These are phyloP conservation scores for Discostella stelligeroides DNA, from an alignment of 108 stramenopile species.

Conservation along the genomic window DNA sequence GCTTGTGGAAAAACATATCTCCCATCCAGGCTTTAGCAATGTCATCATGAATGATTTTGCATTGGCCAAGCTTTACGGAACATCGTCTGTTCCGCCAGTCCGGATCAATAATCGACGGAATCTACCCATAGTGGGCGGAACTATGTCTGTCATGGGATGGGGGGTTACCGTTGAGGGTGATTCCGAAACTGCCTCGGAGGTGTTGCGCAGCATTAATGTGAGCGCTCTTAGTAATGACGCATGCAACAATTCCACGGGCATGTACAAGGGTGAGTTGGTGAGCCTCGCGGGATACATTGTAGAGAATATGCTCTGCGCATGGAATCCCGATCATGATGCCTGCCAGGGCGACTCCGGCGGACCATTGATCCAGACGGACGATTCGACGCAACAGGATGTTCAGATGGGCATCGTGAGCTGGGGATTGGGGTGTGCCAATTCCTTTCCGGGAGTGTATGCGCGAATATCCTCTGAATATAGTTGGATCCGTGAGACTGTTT, in stretches of 20 bases:
- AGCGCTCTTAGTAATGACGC: conserved; percentile 25
- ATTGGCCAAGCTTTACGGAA: conserved; percentile 40
- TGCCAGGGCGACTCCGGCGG: conserved; percentile 60
- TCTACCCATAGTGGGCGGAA: conserved; percentile 21
- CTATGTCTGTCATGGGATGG: conserved; percentile 39
- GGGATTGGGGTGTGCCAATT: conserved; percentile 25
- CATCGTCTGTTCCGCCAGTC: conserved; percentile 3
- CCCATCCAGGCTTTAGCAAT: conserved; percentile 32
- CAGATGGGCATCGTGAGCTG: conserved; percentile 49
- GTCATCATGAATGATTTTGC: conserved; percentile 45
- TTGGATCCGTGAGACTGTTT: conserved; percentile 39
- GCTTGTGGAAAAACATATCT: conserved; percentile 28
- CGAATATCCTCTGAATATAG: conserved; percentile 26
- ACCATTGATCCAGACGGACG: conserved; percentile 34
- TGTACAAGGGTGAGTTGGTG: conserved; percentile 18
- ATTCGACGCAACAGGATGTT: conserved; percentile 27
- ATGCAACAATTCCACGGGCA: conserved; percentile 31
- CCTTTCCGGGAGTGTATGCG: conserved; percentile 29
- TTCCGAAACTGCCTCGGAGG: conserved; percentile 11
- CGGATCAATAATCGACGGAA: conserved; percentile 18
- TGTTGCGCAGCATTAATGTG: conserved; percentile 38
- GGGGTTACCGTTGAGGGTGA: conserved; percentile 25
- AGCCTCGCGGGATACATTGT: conserved; percentile 51
- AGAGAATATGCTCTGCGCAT: conserved; percentile 71
- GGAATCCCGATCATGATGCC: conserved; percentile 38